Evolutionary conservation across 2,329 filamentous ascomycete genomes (phyloP).

Genomic region (Alternaria metachromatica): DNA sequence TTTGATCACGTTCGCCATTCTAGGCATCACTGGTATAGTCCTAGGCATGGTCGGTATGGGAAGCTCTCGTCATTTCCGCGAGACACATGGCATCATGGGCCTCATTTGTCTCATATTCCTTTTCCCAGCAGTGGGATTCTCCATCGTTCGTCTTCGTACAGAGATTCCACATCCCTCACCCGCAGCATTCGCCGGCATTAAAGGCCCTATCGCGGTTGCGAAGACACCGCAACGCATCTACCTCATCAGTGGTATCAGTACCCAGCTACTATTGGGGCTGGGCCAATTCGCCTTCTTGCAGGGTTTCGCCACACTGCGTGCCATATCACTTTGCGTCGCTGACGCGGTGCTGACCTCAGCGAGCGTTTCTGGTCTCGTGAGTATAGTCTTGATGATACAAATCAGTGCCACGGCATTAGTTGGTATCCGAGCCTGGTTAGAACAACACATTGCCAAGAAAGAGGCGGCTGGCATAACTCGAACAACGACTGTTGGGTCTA

Average conservation of each 20-base stretch:
- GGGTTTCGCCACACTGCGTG: constrained; percentile 30
- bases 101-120: constrained; percentile 29
- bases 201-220: constrained; percentile 26
- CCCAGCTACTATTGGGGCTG: constrained; percentile 25
- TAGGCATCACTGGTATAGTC: constrained; percentile 24
- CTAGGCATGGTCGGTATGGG: constrained; percentile 38
- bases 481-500: not conserved
- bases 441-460: constrained; percentile 32
- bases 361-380: constrained; percentile 20
- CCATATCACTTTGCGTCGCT: constrained; percentile 35
- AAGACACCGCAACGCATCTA: constrained; percentile 34
- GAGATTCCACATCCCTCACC: constrained; percentile 24
- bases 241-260: constrained; percentile 25
- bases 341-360: constrained; percentile 33
- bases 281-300: constrained; percentile 29
- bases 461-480: constrained; percentile 3
- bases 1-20: constrained; percentile 23
- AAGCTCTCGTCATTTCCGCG: constrained; percentile 30
- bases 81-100: constrained; percentile 34
- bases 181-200: constrained; percentile 26
- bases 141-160: constrained; percentile 31
- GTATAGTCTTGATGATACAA: constrained; percentile 28
- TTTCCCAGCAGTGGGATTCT: constrained; percentile 23
- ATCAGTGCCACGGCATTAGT: constrained; percentile 29
- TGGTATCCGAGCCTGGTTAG: constrained; percentile 31